Percentiles rank a stretch among this genome's conserved stretches.
Conservation (phyloP, 2,329 filamentous ascomycete genomes). For the Fusarium fracticaudum region DNA sequence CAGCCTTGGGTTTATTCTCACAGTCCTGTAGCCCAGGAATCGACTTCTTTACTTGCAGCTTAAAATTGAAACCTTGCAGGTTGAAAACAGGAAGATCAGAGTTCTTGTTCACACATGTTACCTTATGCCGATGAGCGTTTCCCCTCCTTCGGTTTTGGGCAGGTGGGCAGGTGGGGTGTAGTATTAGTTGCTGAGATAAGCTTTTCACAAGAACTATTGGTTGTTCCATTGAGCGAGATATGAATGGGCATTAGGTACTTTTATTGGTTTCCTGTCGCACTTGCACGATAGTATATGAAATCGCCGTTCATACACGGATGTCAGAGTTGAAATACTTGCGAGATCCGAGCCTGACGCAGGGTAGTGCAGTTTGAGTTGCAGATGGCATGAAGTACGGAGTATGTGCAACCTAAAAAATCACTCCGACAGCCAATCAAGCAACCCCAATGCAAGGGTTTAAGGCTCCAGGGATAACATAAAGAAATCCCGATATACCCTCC, state of each 20-base stretch:
- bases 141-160: conserved; percentile 40
- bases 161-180: conserved; percentile 41
- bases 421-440: conserved; percentile 14
- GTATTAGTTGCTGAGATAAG: conserved; percentile 40
- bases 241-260: not conserved
- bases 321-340: not conserved
- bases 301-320: not conserved
- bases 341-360: conserved; percentile 3
- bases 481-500: not conserved
- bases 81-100: not conserved
- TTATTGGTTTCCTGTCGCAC: not conserved
- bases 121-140: conserved; percentile 12
- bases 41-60: not conserved
- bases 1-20: not conserved
- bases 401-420: conserved; percentile 18
- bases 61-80: conserved; percentile 4
- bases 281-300: not conserved
- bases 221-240: not conserved
- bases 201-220: conserved; percentile 2
- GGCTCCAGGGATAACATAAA: not conserved
- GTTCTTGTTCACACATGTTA: not conserved
- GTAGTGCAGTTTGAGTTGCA: conserved; percentile 12
- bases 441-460: not conserved
- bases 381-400: conserved; percentile 5
- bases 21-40: not conserved